Evolutionary conservation across 2,329 filamentous ascomycete species (phyloP).

Genomic region (Ceratocystis smalleyi): DNA sequence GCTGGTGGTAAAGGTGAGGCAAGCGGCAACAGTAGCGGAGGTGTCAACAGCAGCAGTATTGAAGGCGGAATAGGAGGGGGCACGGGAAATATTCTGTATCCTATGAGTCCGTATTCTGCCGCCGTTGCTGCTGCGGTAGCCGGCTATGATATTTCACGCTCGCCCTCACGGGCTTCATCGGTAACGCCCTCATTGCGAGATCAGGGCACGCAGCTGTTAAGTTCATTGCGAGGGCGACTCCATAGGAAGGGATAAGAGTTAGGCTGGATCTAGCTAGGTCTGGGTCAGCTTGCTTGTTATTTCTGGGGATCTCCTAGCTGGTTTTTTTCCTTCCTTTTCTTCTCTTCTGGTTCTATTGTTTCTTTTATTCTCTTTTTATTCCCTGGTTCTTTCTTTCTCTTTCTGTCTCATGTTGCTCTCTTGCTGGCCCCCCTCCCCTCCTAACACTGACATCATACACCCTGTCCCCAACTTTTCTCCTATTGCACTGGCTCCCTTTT

Average conservation of each 20-base stretch:
- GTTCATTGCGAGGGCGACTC: slow-evolving; percentile 10
- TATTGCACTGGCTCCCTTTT: slow-evolving; percentile 19
- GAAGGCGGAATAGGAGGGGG: neutral
- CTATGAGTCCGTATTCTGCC: neutral
- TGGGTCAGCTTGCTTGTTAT: neutral
- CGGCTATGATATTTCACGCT: neutral
- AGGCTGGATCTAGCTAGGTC: neutral
- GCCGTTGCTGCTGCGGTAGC: neutral
- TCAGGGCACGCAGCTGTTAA: slow-evolving; percentile 9
- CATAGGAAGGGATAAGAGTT: neutral
- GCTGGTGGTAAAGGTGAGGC: too few relatives aligned
- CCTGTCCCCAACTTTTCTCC: slow-evolving; percentile 11
- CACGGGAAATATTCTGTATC: neutral
- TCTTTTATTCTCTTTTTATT: neutral
- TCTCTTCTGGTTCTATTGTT: neutral
- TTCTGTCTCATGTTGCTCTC: slow-evolving; percentile 18
- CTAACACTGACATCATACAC: neutral
- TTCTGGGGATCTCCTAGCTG: neutral
- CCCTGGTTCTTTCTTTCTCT: neutral
- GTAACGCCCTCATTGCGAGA: slow-evolving; percentile 5
- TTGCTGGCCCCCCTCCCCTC: slow-evolving; percentile 19
- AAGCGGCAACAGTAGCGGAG: neutral
- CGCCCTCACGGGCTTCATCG: neutral
- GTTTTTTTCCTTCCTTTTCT: neutral
- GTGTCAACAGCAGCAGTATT: neutral